Evolutionary conservation across 2,329 filamentous ascomycete species (phyloP).

Genomic region (Sporothrix pallida): DNA sequence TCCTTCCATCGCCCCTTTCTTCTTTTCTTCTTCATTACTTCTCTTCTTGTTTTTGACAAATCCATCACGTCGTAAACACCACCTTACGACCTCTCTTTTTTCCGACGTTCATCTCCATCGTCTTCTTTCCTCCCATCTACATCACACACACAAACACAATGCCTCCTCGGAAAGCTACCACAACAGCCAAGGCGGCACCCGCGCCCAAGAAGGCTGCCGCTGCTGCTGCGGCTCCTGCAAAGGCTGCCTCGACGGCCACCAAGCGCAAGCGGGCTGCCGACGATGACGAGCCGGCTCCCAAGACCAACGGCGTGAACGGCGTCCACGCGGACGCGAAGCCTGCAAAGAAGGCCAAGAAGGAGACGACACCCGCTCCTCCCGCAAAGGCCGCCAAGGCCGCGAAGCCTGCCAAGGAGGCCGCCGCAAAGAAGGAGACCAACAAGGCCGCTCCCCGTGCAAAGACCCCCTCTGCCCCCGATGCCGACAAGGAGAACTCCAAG

Average conservation of each 20-base stretch:
- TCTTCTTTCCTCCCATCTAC: not conserved
- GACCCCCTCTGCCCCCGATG: slow-evolving; percentile 28
- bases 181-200: slow-evolving; percentile 39
- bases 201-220: slow-evolving; percentile 35
- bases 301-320: slow-evolving; percentile 34
- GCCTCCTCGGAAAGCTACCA: slow-evolving; percentile 34
- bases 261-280: slow-evolving; percentile 35
- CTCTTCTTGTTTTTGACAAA: not conserved
- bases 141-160: slow-evolving; percentile 28
- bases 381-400: not conserved
- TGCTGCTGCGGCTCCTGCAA: slow-evolving; percentile 27
- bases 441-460: slow-evolving; percentile 31
- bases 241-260: slow-evolving; percentile 5
- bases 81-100: not conserved
- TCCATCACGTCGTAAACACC: not conserved
- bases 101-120: not conserved
- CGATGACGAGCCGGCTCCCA: slow-evolving; percentile 33
- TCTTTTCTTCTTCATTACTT: not conserved
- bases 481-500: slow-evolving; percentile 34
- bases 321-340: slow-evolving; percentile 37
- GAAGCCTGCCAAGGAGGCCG: slow-evolving; percentile 20
- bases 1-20: not conserved
- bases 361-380: slow-evolving; percentile 24
- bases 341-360: slow-evolving; percentile 40
- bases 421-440: slow-evolving; percentile 16